These are phyloP conservation scores for Danielia oregonensis DNA, from an alignment of 805 yeast genomes.

Conservation along the genomic window DNA sequence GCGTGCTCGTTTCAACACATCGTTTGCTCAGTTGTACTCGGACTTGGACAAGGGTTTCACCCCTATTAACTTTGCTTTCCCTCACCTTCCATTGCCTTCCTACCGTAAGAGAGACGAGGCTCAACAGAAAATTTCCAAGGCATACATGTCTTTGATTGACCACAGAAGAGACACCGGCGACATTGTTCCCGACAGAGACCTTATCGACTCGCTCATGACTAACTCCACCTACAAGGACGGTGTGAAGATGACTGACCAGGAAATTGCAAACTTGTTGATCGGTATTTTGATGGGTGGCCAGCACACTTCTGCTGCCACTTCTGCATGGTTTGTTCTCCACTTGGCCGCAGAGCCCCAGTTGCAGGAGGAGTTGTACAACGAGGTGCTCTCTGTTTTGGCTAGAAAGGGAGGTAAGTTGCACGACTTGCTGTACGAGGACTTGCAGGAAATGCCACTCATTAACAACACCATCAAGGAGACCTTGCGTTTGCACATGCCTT, in stretches of 20 bases:
- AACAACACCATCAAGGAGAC: constrained; percentile 89
- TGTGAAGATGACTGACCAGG: constrained; percentile 87
- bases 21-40: constrained; percentile 79
- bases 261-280: constrained; percentile 88
- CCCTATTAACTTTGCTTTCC: constrained; percentile 93
- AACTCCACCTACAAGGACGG: constrained; percentile 90
- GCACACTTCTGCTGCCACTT: constrained; percentile 94
- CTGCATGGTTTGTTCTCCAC: constrained; percentile 92
- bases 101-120: constrained; percentile 86
- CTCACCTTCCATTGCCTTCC: constrained; percentile 83
- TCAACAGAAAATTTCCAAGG: constrained; percentile 71
- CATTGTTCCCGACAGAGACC: constrained; percentile 73
- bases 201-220: constrained; percentile 83
- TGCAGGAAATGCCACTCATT: constrained; percentile 76
- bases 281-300: constrained; percentile 99
- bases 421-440: constrained; percentile 75
- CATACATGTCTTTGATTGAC: constrained; percentile 76
- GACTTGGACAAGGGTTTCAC: constrained; percentile 97
- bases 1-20: constrained; percentile 75
- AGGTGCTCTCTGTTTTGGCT: constrained; percentile 61
- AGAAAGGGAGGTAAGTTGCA: constrained; percentile 33
- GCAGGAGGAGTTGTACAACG: constrained; percentile 76
- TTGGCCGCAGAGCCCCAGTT: constrained; percentile 82
- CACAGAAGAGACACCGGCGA: constrained; percentile 75
- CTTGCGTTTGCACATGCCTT: constrained; percentile 91